Base-by-base conservation (phyloP, 1,284 basidiomycete species). In the Coniophora puteana region DNA sequence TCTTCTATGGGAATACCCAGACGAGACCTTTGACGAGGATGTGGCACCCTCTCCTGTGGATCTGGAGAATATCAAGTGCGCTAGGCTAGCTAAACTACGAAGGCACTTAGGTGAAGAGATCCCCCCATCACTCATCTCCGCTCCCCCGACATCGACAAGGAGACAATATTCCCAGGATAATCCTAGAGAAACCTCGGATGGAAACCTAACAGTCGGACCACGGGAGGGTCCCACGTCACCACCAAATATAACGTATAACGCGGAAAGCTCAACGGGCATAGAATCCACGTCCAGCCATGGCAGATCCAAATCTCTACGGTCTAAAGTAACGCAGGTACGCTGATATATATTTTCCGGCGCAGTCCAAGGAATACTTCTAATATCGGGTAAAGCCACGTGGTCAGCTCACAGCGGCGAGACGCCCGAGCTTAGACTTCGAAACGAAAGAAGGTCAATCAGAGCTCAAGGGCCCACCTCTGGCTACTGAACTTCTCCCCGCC, bases 101-200 rank as follows among this genome's bases (percentile, higher is more conserved):
- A 66, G 66, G 12, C 58, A 65, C 48, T 53, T 70, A 5, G 68
- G 67, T 28, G 66, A 69, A 45, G 56, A 57, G 37, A 55, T 69
- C 23, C 67, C 69, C 10, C 52, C 61, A 6, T 52, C 69, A 31
- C 45, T 43, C n/a, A 29, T 20, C 21, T 43, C 54, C 20, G 18
- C 36, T 17, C 36, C 38, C 27, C 21, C 33, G 8, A 36, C 8
- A 17, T 13, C 36, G 22, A 23, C 11, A 21, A 23, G n/a, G n/a
- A n/a, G n/a, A n/a, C n/a, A n/a, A n/a, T n/a, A n/a, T n/a, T n/a
- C n/a, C n/a, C n/a, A n/a, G n/a, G n/a, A n/a, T n/a, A n/a, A n/a
- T n/a, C n/a, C n/a, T n/a, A n/a, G n/a, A n/a, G n/a, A n/a, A n/a
- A n/a, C n/a, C n/a, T n/a, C n/a, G n/a, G n/a, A n/a, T n/a, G n/a